Conservation (phyloP, 352 stramenopile species). For the Globisporangium irregulare region DNA sequence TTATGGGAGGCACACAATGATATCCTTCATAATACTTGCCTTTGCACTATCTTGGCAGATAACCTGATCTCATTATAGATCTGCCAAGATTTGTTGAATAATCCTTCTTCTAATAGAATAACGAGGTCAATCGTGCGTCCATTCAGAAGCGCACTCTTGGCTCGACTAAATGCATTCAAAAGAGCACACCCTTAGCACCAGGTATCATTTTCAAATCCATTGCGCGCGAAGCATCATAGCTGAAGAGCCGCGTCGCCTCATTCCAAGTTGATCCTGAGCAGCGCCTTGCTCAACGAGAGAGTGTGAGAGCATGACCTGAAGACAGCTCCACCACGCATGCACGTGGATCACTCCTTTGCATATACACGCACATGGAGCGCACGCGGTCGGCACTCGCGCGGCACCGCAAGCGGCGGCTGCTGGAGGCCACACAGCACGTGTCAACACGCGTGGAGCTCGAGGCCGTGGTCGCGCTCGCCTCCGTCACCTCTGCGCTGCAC, state of each 20-base stretch:
- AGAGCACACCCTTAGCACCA: background rate
- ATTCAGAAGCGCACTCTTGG: background rate
- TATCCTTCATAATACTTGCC: no score
- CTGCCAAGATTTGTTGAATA: background rate
- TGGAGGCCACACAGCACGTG: constrained; percentile 51
- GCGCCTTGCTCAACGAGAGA: background rate
- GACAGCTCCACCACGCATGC: background rate
- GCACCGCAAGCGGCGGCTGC: constrained; percentile 52
- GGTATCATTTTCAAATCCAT: background rate
- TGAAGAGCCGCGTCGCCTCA: background rate
- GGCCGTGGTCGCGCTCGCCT: constrained; percentile 30
- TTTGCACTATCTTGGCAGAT: no score
- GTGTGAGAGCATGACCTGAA: background rate
- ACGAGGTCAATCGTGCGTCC: background rate
- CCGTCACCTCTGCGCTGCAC: constrained; percentile 14
- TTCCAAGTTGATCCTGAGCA: background rate
- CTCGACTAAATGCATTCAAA: background rate
- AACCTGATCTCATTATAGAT: no score
- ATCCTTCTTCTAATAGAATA: background rate
- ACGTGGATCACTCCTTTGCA: background rate
- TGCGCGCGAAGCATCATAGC: background rate
- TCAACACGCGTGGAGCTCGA: constrained; percentile 33
- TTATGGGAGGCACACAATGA: no score
- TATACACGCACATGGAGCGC: constrained; percentile 26
- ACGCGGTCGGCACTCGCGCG: constrained; percentile 47